Percentiles rank a stretch among this genome's conserved stretches.
Conservation (phyloP, 176 grass and related monocot species). For the Urochloa ruziziensis region DNA sequence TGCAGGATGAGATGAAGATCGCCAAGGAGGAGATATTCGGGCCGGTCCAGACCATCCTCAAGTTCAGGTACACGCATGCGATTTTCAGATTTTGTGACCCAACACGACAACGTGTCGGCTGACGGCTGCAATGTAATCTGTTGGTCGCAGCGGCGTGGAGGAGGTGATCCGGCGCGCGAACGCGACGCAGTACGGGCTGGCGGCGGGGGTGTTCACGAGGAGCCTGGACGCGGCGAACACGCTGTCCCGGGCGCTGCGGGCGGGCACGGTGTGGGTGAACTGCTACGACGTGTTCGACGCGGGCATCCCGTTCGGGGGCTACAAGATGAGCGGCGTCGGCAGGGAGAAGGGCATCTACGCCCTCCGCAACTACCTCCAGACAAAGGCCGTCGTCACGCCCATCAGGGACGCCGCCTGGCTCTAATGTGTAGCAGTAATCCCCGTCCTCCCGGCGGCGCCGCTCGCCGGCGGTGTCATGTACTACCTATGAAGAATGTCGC, state of each 20-base stretch:
- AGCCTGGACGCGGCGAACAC: slow-evolving; percentile 81
- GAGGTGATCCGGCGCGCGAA: slow-evolving; percentile 83
- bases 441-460: not conserved
- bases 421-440: too few relatives aligned
- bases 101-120: not conserved
- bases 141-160: slow-evolving; percentile 53
- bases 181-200: slow-evolving; percentile 52
- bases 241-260: slow-evolving; percentile 58
- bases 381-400: slow-evolving; percentile 77
- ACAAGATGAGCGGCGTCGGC: slow-evolving; percentile 91
- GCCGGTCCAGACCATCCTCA: slow-evolving; percentile 93
- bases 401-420: slow-evolving; percentile 39
- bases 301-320: slow-evolving; percentile 79
- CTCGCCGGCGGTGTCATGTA: not conserved
- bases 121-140: not conserved
- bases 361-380: slow-evolving; percentile 89
- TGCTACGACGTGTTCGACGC: slow-evolving; percentile 92
- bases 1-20: slow-evolving; percentile 81
- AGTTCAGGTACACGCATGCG: slow-evolving; percentile 53
- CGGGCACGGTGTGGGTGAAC: slow-evolving; percentile 82
- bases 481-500: too few relatives aligned
- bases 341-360: slow-evolving; percentile 81
- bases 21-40: slow-evolving; percentile 91
- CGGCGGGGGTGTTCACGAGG: slow-evolving; percentile 84
- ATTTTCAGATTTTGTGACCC: not conserved